Evolutionary conservation across 1,284 basidiomycete genomes (phyloP).

Genomic region (Schizopora paradoxa): DNA sequence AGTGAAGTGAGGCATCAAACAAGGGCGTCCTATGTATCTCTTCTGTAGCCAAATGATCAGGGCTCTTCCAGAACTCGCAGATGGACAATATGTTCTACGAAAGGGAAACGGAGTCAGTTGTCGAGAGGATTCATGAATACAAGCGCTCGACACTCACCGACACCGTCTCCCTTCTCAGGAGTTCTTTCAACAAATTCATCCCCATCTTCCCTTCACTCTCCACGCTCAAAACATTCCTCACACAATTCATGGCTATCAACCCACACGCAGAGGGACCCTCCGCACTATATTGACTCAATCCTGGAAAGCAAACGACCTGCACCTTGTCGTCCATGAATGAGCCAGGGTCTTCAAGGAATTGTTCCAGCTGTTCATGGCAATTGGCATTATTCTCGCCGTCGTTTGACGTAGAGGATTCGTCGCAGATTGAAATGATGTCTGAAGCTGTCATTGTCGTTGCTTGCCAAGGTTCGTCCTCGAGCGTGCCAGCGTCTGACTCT

Average conservation of each 20-base stretch:
- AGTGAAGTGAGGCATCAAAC: conserved; percentile 34
- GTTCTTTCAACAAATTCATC: conserved; percentile 30
- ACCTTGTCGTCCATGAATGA: background rate
- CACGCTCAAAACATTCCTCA: conserved; percentile 39
- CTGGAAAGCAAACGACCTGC: conserved; percentile 35
- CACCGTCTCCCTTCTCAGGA: conserved; percentile 34
- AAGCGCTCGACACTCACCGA: conserved; percentile 31
- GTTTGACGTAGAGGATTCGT: no score
- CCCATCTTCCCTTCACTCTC: conserved; percentile 29
- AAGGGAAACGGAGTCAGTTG: conserved; percentile 4
- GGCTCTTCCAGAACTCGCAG: conserved; percentile 46
- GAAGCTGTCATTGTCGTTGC: no score
- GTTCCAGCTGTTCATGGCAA: no score
- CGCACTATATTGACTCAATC: conserved; percentile 43
- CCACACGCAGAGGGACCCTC: conserved; percentile 50
- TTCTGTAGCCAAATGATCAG: conserved; percentile 53
- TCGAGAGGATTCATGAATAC: conserved; percentile 6
- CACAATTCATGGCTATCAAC: conserved; percentile 58
- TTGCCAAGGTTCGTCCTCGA: no score
- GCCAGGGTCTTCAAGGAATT: background rate
- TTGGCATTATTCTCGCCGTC: no score
- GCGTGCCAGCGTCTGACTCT: no score
- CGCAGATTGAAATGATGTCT: no score
- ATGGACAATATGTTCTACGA: conserved; percentile 48
- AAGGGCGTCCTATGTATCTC: conserved; percentile 31